Base-by-base conservation (phyloP, 371 early-diverging fungal genomes). In the Massospora cicadina region DNA sequence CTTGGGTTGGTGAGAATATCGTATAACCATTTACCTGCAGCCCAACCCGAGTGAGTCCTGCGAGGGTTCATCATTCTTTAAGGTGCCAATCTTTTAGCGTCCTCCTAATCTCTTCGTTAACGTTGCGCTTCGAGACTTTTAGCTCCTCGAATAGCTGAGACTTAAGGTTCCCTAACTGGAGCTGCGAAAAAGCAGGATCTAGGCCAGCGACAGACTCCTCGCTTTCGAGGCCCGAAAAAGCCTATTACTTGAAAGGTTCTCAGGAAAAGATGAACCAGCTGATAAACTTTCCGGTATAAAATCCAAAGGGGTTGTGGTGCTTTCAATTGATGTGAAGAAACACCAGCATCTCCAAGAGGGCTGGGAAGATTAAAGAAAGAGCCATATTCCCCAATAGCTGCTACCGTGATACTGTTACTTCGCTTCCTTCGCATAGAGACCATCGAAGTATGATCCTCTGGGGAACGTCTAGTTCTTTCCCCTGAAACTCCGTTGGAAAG, bases 381-480 rank as follows among this genome's bases (percentile, higher is more conserved):
- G 26, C 62, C 62, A 7, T 33, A 62, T 62, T 43, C 53, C 53
- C 62, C 62, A 10, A 62, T 23, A 7, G 26, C 29, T 43, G 43
- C 17, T 29, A 62, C 33, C 2, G 62, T 54, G 53, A 62, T 62
- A 17, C 33, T 33, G 23, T 62, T 62, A 23, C 62, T 62, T 28
- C 62, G 5, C 62, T 62, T 62, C 21, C 62, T 13, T 23, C 31
- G 26, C 62, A 62, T 62, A 10, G 62, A 43, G n/a, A 62, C 30
- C 23, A 24, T 21, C 1, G 43, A 31, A 25, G 17, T 26, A 2
- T 62, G 24, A 12, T n/a, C n/a, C 31, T 43, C 17, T 43, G 43
- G 17, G 43, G 43, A 43, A 43, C 17, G 43, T 43, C 17, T 43
- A 17, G 5, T 17, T 17, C 10, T 43, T 43, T 17, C 43, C 43